Evolutionary conservation across 2,329 filamentous ascomycete genomes (phyloP), one percentile per base, ranked within the genome.

Genomic region (Sclerotinia trifoliorum): DNA sequence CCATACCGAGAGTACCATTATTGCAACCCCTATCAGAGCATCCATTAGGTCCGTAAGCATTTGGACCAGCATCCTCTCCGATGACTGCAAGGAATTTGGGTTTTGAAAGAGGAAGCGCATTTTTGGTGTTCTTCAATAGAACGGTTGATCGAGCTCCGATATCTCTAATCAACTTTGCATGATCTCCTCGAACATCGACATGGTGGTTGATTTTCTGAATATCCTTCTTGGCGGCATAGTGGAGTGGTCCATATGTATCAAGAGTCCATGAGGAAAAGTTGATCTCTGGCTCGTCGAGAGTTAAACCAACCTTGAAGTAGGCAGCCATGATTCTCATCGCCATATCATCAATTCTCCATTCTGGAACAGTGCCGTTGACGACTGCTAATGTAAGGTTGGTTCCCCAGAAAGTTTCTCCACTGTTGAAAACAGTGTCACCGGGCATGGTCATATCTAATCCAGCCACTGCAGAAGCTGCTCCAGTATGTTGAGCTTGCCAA

Each of bases 321-420:
- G 88, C 82, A 6, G 88, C 84, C 86, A 90, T 89, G 76, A 91
- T 96, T 74, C 95, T 88, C 79, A 93, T 90, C 6, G 88, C 92
- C 90, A 97, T 96, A 77, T 98, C 95, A 74, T 97, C 94, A 13
- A 98, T 78, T 63, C 94, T 87, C 85, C 91, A 96, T 73, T 91
- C 87, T 0, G 94, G 92, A 44, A 98, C 82, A 0, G 93, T 97
- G 48, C 94, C 94, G 76, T 98, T 97, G 73, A 96, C 80, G 7
- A 97, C 88, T 1, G 92, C 92, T 60, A 96, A 82, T 2, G 94
- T 97, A 73, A 98, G 79, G 79, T 98, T 98, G 39, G 88, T 81
- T 13, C 94, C 94, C 90, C 91, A 97, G 82, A 62, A 78, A 61
- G 70, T 74, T 63, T 80, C 79, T 8, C 91, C 91, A 5, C 85